A percentile compares a stretch with the other conserved stretches of the same genome.
phyloP scores from a whole-genome alignment of 805 yeast genomes.

The Tetrapisispora namnaoensis region DNA sequence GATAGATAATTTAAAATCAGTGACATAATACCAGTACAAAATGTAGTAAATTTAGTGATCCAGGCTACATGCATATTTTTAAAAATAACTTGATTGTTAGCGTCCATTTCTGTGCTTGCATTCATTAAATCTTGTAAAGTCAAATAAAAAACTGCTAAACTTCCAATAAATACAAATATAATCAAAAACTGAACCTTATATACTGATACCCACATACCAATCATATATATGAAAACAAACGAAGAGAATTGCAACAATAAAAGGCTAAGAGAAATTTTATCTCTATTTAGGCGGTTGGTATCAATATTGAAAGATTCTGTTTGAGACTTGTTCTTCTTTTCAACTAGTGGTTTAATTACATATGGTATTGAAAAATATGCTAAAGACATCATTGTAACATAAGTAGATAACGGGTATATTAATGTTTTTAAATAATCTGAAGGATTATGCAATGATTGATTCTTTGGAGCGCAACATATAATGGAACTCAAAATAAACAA shows the following conservation, averaged over 20 bases:
- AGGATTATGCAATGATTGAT: not conserved
- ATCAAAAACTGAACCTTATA: slow-evolving; percentile 18
- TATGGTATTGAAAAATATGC: not conserved
- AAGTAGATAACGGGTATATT: not conserved
- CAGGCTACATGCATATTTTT: slow-evolving; percentile 4
- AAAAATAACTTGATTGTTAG: not conserved
- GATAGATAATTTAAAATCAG: slow-evolving; percentile 30
- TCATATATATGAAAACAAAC: not conserved
- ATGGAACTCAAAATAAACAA: not conserved
- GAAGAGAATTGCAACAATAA: slow-evolving; percentile 1
- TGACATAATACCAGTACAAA: slow-evolving; percentile 25
- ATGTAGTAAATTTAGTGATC: slow-evolving; percentile 15
- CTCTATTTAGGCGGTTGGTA: not conserved
- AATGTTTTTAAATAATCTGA: not conserved
- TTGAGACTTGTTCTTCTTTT: not conserved
- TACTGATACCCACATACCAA: not conserved
- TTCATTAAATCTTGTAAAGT: slow-evolving; percentile 17
- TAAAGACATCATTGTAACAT: not conserved
- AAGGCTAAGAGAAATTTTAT: not conserved
- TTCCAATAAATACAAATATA: slow-evolving; percentile 26
- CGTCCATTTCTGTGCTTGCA: not conserved
- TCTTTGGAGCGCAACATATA: not conserved
- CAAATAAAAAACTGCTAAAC: slow-evolving; percentile 19
- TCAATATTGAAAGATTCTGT: not conserved
- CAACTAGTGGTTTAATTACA: not conserved